A percentile compares a stretch with the other conserved stretches of the same genome.
These are phyloP conservation scores for Lentinula detonsa DNA, from an alignment of 768 basidiomycete genomes.

Conservation along the genomic window DNA sequence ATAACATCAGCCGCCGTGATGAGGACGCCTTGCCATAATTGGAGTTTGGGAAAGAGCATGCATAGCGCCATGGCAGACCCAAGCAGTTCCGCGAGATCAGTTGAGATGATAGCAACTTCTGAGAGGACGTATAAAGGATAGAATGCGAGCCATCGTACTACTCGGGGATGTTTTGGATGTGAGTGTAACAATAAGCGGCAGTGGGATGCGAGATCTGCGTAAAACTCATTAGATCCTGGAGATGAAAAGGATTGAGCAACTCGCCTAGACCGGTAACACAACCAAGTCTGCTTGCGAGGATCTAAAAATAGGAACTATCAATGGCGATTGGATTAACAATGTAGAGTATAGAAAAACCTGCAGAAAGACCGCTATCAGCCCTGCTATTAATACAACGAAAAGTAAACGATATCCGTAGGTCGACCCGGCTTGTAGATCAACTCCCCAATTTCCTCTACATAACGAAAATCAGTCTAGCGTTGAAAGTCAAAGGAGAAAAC, in stretches of 20 bases:
- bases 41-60: slow-evolving; percentile 63
- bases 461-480: not conserved
- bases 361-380: slow-evolving; percentile 75
- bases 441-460: slow-evolving; percentile 75
- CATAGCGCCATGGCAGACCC: slow-evolving; percentile 78
- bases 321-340: not conserved
- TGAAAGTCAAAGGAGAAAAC: slow-evolving; percentile 18
- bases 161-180: slow-evolving; percentile 48
- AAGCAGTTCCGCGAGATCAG: slow-evolving; percentile 77
- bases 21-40: slow-evolving; percentile 67
- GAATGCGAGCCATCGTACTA: slow-evolving; percentile 53
- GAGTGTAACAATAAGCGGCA: slow-evolving; percentile 61
- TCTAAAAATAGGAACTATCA: slow-evolving; percentile 29
- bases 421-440: slow-evolving; percentile 84
- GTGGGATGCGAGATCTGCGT: slow-evolving; percentile 38
- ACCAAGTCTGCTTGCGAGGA: slow-evolving; percentile 76
- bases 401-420: slow-evolving; percentile 81
- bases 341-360: slow-evolving; percentile 42
- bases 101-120: slow-evolving; percentile 70
- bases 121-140: slow-evolving; percentile 62
- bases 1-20: slow-evolving; percentile 67
- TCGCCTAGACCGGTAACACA: slow-evolving; percentile 76
- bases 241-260: slow-evolving; percentile 12
- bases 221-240: not conserved
- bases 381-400: slow-evolving; percentile 80